Base-by-base conservation (phyloP, 257 asterid genomes). In the Nicotiana undulata region DNA sequence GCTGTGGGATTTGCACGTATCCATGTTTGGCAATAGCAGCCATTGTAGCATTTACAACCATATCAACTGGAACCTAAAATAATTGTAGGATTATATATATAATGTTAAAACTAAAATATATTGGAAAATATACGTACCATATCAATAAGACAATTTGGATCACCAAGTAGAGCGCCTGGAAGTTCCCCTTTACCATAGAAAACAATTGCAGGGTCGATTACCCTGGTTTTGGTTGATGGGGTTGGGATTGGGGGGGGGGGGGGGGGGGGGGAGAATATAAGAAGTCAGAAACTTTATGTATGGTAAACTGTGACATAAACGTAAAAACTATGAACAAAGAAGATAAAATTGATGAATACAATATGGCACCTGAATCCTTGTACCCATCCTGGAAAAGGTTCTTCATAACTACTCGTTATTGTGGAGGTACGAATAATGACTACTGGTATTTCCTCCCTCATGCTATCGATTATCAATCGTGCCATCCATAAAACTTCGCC, bases 21-120 rank as follows among this genome's bases (percentile, higher is more conserved):
- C 89, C 90, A 68, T 85, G 84, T 68, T 89, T 87, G 0, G 88
- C 90, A 3, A 83, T 79, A 4, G 88, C 89, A n/a, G 88, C 90
- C 55, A 88, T 79, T 3, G 85, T 84, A 49, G 88, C 40, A 75
- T 80, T 89, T n/a, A 76, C 89, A 20, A 89, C 87, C 82, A 85
- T 63, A 32, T 87, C 90, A 22, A 83, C 88, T 1, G 90, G 90
- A 4, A 86, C 83, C 90, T 89, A 85, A 52, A 29, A 29, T 29
- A 29, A 29, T 1, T 29, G 31, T 29, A 29, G 31, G 31, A 29
- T 29, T 2, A 29, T n/a, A n/a, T n/a, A n/a, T n/a, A n/a, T n/a
- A 29, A 29, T 29, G 31, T 29, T 29, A 58, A 58, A 58, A 60
- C 29, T 22, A 52, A 15, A 52, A 52, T 13, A 0, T 3, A 16